Conservation (phyloP, 2,329 filamentous ascomycete species). For the Davidsoniella eucalypti region DNA sequence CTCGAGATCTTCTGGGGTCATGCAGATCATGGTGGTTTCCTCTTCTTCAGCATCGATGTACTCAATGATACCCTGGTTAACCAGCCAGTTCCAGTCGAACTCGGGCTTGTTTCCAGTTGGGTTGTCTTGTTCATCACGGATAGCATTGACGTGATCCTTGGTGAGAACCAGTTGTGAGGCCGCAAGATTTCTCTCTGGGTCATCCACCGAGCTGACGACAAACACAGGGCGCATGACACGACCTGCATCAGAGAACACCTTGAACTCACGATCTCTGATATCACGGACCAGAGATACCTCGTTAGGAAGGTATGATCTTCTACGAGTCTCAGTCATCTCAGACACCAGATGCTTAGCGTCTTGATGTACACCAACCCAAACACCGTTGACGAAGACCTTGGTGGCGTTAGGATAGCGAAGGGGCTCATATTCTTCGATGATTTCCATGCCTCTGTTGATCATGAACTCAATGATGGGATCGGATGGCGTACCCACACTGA, state of each 20-base stretch:
- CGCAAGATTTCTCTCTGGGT: conserved; percentile 39
- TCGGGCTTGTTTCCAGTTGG: conserved; percentile 42
- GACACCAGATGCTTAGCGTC: conserved; percentile 74
- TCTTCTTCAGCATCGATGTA: conserved; percentile 97
- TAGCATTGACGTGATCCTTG: conserved; percentile 60
- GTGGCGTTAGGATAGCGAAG: conserved; percentile 77
- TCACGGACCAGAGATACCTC: conserved; percentile 92
- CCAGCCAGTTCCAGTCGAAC: conserved; percentile 78
- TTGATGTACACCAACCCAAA: conserved; percentile 91
- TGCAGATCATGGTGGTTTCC: conserved; percentile 97
- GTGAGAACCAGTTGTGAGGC: conserved; percentile 65
- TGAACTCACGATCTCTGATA: conserved; percentile 94
- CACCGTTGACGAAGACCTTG: conserved; percentile 95
- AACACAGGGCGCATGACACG: conserved; percentile 89
- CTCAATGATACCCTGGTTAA: conserved; percentile 74
- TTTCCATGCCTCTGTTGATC: conserved; percentile 88
- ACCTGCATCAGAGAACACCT: conserved; percentile 93
- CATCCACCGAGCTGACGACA: conserved; percentile 78
- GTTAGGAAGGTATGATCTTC: conserved; percentile 69
- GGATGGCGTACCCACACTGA: conserved; percentile 84
- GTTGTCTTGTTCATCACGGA: conserved; percentile 57
- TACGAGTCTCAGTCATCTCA: conserved; percentile 59
- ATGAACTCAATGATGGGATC: conserved; percentile 90
- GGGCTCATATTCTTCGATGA: conserved; percentile 87
- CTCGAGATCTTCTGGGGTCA: conserved; percentile 92